phyloP scores from a whole-genome alignment of 352 stramenopile species.

The Phytopythium aichiense region DNA sequence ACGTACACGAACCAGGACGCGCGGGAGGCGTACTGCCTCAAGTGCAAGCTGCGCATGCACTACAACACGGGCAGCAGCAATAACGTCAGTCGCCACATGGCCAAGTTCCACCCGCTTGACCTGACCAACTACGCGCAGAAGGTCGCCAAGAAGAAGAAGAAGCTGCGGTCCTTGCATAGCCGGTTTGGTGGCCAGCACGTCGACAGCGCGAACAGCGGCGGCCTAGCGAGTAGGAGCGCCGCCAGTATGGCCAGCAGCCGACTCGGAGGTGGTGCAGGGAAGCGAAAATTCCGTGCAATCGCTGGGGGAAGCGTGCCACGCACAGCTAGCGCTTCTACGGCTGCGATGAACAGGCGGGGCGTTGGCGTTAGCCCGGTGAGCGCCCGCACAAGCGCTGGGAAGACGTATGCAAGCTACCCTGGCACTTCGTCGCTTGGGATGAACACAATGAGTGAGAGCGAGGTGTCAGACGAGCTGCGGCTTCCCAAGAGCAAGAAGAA shows the following conservation, averaged over 20 bases:
- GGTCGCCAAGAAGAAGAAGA: slow-evolving; percentile 28
- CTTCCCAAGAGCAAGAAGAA: slow-evolving; percentile 4
- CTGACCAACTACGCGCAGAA: slow-evolving; percentile 38
- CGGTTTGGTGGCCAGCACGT: slow-evolving; percentile 5
- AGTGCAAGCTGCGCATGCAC: slow-evolving; percentile 54
- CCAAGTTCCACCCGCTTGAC: slow-evolving; percentile 41
- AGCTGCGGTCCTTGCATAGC: slow-evolving; percentile 17
- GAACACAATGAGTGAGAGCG: not conserved
- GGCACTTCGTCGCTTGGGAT: not conserved
- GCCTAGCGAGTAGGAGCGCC: not conserved
- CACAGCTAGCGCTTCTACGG: not conserved
- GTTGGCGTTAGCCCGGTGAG: not conserved
- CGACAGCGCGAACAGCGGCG: slow-evolving; percentile 2
- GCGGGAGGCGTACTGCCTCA: slow-evolving; percentile 48
- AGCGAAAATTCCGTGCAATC: slow-evolving; percentile 13
- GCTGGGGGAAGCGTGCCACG: not conserved
- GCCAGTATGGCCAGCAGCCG: slow-evolving; percentile 1
- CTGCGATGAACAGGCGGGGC: not conserved
- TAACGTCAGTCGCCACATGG: slow-evolving; percentile 53
- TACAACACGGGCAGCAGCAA: slow-evolving; percentile 56
- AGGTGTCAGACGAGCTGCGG: not conserved
- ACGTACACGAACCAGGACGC: slow-evolving; percentile 55
- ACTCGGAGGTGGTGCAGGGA: slow-evolving; percentile 16
- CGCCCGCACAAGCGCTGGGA: not conserved
- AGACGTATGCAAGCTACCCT: not conserved